Evolutionary conservation across 2,329 filamentous ascomycete genomes (phyloP), one percentile per base, ranked within the genome.

Genomic region (Ophiocordyceps camponoti-floridani): DNA sequence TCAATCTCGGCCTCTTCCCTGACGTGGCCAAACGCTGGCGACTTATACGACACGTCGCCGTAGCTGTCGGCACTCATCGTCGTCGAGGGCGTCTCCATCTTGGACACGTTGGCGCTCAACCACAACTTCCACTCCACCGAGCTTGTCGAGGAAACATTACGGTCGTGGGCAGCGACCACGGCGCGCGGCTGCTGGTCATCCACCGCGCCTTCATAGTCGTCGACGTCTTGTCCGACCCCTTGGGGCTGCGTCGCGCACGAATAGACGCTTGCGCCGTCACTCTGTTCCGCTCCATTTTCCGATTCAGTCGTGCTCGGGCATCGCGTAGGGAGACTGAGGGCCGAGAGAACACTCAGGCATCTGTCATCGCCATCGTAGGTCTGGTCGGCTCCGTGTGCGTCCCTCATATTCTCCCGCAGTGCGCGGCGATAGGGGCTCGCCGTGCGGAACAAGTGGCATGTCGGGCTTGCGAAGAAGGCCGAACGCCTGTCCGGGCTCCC

Each of bases 71-170:
- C 23, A 19, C 47, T 52, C 16, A 46, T 45, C 1, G 49, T 48
- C 3, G 49, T 47, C 2, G 45, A 41, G 4, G 54, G 46, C 1
- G 46, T 49, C 41, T 73, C 68, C 2, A 71, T 53, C 45, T 67
- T 69, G 0, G 67, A 67, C 9, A 70, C 63, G 40, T 74, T 68
- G 2, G 68, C 63, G 9, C 70, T 71, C 37, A 75, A 63, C 67
- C 66, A 71, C 0, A 59, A 66, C 54, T 73, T 74, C 72, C 71
- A 75, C 46, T 74, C 72, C 2, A 64, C 56, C 2, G 70, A 74
- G 46, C 69, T 70, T 6, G 60, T 59, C 1, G 62, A 62, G 1
- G 66, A 69, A 3, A 54, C 50, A 1, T 60, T 56, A n/a, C 66
- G 58, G 41, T 59, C 57, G 16, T 61, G 55, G 3, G 23, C 31